Base-by-base conservation (phyloP, 2,329 filamentous ascomycete species). In the Decorospora gaudefroyi region DNA sequence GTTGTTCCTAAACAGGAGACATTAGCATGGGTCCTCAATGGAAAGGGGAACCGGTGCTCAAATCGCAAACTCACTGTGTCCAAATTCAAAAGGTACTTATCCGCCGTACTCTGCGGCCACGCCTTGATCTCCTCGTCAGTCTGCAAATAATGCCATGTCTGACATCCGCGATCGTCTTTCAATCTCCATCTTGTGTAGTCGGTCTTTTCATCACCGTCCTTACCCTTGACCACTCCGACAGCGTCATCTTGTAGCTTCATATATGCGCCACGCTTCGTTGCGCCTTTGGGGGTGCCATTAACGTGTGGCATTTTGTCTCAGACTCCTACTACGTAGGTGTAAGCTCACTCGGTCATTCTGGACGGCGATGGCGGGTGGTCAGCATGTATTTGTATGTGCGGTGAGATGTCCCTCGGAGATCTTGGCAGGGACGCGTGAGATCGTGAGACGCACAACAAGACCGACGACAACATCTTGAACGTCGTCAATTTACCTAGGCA, bases 61-160 rank as follows among this genome's bases (percentile, higher is more conserved):
- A 18, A 15, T 29, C 9, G 29, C 17, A 36, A 30, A 49, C 53
- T 49, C 76, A 96, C 92, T 51, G 86, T 82, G 41, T 89, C 83
- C 32, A 96, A 72, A 12, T 89, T 89, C 12, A 99, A 69, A 62
- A 85, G 88, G 69, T 90, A 95, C 70, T 90, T 96, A 67, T 99
- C 95, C n/a, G 90, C 89, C 42, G 77, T 78, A 16, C 82, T 87
- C 72, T 96, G 91, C 4, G 92, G 90, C 91, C 92, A 96, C 44
- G 81, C 74, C 58, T 87, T 76, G 6, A 78, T 72, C 42, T 88
- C 84, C 46, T 88, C 78, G 40, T 93, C 86, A 7, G 82, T 81
- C 51, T 80, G 74, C 3, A 99, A 76, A 66, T 97, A 99, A 62
- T 93, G 88, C 93, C 93, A 99, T 36, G 89, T 96, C 61, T 96